Base-by-base conservation (phyloP, 495 filamentous ascomycete genomes). In the Aspergillus asperescens region DNA sequence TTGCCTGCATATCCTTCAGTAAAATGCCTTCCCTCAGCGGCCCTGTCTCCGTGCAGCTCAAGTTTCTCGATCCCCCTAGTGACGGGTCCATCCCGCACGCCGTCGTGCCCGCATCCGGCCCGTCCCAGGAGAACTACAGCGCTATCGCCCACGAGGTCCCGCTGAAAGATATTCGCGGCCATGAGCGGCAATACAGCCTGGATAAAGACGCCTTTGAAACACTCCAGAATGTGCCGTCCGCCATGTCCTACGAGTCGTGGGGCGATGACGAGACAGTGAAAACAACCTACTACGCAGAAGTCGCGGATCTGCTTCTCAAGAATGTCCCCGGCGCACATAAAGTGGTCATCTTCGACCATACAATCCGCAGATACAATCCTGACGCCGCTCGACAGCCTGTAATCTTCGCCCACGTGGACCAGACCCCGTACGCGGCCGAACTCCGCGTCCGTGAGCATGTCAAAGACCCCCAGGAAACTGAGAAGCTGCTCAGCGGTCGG, bases 341-440 rank as follows among this genome's bases (percentile, higher is more conserved):
- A 2, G 76, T 95, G 39, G 64, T 86, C 49, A 70, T 95, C 60
- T 95, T 95, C 77, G 89, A 95, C 79, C 88, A 95, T 73, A 93
- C 88, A n/a, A 81, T 95, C 73, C 85, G 90, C 10, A 81, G 83
- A 20, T 67, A 80, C 7, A 59, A 47, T 4, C 72, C 80, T 0
- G 55, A 65, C 39, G 77, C 85, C 0, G 50, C 58, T 1, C 77
- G 88, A 20, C 67, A 66, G 15, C 88, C 90, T 6, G 88, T 94
- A 0, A 74, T 72, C 24, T 61, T 77, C 15, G 88, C 85, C 0
- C 90, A 96, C 73, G 86, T 92, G 58, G 90, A 96, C 62, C 90
- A 95, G 65, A 93, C 88, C 0, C 54, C 75, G 19, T 46, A 58
- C 5, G 85, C 86, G 0, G 80, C 83, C 0, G 73, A 60, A 25